Conservation (phyloP, 148 eudicot species). For the Persicaria maculosa region DNA sequence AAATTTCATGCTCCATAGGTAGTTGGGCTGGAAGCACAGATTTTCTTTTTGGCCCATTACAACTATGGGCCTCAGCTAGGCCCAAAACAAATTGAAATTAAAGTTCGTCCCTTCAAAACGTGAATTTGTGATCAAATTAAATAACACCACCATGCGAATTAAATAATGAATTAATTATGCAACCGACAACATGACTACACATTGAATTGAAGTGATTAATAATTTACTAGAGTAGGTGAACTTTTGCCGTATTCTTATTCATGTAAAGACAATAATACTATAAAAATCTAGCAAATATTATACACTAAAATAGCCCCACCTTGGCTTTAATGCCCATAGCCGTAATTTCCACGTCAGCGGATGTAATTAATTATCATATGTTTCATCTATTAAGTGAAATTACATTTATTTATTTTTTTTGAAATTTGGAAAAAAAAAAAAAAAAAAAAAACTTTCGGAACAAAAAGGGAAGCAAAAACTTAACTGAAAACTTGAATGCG, state of each 20-base stretch:
- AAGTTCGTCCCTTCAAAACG: not conserved
- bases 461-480: not conserved
- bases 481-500: constrained; percentile 7
- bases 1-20: no score
- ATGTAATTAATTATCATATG: not conserved
- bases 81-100: not conserved
- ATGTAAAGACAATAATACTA: not conserved
- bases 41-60: no score
- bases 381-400: not conserved
- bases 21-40: no score
- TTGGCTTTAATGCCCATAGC: not conserved
- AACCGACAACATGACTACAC: not conserved
- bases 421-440: not conserved
- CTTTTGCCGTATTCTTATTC: constrained; percentile 2
- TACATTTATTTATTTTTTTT: not conserved
- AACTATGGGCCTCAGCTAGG: no score
- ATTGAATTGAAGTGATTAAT: not conserved
- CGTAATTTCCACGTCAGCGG: not conserved
- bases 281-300: not conserved
- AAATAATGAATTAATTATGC: not conserved
- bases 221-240: not conserved
- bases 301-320: not conserved
- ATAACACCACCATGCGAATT: not conserved
- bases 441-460: not conserved
- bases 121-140: not conserved